phyloP scores from a whole-genome alignment of 2,329 filamentous ascomycete genomes.

The Diaporthe sp. region DNA sequence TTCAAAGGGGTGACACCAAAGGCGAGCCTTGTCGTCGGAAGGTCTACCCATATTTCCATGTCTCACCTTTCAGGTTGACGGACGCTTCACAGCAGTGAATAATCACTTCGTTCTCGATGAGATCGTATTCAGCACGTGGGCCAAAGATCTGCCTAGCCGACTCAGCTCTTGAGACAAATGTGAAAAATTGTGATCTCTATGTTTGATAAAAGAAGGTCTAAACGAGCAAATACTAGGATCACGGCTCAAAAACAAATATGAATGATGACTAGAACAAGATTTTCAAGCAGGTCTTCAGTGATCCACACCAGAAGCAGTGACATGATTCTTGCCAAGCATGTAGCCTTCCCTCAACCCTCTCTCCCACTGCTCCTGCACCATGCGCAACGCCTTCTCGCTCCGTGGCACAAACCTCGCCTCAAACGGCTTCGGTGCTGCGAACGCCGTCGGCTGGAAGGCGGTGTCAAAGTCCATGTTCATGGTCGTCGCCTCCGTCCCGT shows the following conservation, averaged over 20 bases:
- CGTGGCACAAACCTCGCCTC: constrained; percentile 27
- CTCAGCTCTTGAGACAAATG: background rate
- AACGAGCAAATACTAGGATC: background rate
- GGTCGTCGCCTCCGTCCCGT: background rate
- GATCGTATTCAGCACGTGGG: background rate
- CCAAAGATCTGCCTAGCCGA: background rate
- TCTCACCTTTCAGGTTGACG: background rate
- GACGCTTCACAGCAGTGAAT: too few relatives aligned
- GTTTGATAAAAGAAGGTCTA: background rate
- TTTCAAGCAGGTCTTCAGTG: background rate
- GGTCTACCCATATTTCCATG: background rate
- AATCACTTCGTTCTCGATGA: background rate
- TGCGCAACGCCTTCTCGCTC: constrained; percentile 9
- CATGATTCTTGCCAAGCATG: constrained; percentile 26
- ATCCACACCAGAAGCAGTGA: constrained; percentile 13
- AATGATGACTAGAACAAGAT: background rate
- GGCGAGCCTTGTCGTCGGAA: background rate
- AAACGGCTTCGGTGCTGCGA: constrained; percentile 27
- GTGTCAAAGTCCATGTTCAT: constrained; percentile 28
- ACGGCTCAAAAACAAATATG: accelerated
- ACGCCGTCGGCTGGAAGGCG: constrained; percentile 20
- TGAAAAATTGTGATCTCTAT: background rate
- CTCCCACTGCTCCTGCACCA: constrained; percentile 28
- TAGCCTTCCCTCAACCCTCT: constrained; percentile 29
- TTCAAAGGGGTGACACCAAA: background rate